These are phyloP conservation scores for Moringa oleifera DNA, from an alignment of 345 rosid genomes.

Conservation along the genomic window DNA sequence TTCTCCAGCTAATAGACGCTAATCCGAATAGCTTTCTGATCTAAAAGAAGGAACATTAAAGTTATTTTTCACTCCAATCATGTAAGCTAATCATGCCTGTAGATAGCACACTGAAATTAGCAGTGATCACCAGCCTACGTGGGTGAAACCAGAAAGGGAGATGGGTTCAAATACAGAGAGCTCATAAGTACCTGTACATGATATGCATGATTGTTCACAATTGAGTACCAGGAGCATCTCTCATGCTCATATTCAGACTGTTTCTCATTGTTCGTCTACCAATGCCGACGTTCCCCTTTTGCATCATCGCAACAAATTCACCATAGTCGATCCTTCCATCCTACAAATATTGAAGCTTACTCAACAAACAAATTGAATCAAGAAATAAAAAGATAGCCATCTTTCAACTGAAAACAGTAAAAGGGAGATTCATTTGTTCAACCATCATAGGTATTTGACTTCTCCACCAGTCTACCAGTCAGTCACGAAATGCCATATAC, in stretches of 20 bases:
- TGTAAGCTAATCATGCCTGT: too few species aligned
- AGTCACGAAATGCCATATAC: too few species aligned
- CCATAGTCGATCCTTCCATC: constrained; percentile 95
- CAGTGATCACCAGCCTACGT: neutral
- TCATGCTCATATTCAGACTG: constrained; percentile 90
- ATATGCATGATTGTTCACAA: constrained; percentile 14
- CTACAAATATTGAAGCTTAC: constrained; percentile 27
- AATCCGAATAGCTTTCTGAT: too few species aligned
- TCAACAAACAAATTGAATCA: neutral
- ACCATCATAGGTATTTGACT: too few species aligned
- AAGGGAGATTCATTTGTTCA: neutral
- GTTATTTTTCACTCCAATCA: too few species aligned
- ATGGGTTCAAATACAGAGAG: neutral
- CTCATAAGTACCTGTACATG: constrained; percentile 25
- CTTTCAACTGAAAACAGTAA: neutral
- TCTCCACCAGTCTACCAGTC: too few species aligned
- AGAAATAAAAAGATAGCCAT: neutral
- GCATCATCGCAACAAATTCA: constrained; percentile 99
- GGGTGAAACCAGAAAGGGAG: neutral
- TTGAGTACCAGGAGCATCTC: constrained; percentile 55
- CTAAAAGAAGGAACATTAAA: too few species aligned
- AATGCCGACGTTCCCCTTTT: constrained; percentile 85
- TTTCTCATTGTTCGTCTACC: constrained; percentile 99
- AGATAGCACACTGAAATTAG: too few species aligned
- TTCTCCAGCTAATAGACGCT: too few species aligned